Base-by-base conservation (phyloP, 2,329 filamentous ascomycete genomes). In the Albophoma yamanashiensis region DNA sequence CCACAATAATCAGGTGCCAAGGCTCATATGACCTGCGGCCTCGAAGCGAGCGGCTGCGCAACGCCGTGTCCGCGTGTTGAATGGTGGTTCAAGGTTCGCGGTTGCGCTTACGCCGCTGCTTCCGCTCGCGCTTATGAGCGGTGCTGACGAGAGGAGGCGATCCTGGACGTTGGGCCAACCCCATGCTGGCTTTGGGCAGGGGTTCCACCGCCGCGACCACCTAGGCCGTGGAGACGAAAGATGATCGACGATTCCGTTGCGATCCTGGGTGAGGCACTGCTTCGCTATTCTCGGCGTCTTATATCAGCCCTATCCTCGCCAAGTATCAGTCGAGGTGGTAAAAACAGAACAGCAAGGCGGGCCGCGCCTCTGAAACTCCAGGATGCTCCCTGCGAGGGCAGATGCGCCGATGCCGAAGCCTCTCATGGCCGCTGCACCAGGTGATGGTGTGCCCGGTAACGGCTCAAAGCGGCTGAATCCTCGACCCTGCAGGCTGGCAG, bases 101-200 rank as follows among this genome's bases (percentile, higher is more conserved):
- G 50, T n/a, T 53, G 50, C 58, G 53, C 53, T 59, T 59, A 38
- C 53, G 47, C 27, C 45, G 47, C 38, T 12, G 55, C 38, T 25
- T 57, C 38, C 55, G 59, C 59, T 47, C 59, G 59, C 59, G 59
- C 59, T 58, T 58, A 47, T 57, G 43, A 52, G 55, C 55, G 38
- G 25, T 38, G 59, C 59, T 60, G 59, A 60, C 59, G 59, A 58
- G 59, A 57, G 59, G 55, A 22, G 38, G 20, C 40, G 17, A 43
- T 43, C 40, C 40, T 43, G 17, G 47, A 11, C 12, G 25, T n/a
- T 17, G 25, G 52, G n/a, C 38, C 50, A 42, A 31, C 4, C 43
- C 43, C 39, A 42, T 42, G 15, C 39, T 2, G 42, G 8, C 1
- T 9, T 27, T 22, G 22, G 22, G 22, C 45, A 34, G 47, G 47